Evolutionary conservation across 2,329 filamentous ascomycete species (phyloP).

Genomic region (Raffaelea albimanens): DNA sequence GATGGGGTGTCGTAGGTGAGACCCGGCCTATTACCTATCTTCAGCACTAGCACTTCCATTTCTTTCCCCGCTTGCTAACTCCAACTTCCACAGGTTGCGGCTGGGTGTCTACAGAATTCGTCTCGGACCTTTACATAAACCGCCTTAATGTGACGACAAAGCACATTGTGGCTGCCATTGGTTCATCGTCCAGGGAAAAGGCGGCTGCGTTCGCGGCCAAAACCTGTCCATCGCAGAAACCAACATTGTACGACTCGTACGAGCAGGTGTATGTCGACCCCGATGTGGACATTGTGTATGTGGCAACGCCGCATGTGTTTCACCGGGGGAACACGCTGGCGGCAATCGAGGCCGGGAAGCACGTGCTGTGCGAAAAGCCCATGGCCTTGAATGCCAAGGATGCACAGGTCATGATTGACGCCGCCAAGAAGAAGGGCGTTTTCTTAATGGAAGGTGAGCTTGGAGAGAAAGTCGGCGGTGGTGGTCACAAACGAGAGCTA

Average conservation of each 20-base stretch:
- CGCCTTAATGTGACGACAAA: no score
- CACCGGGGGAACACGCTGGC: conserved; percentile 29
- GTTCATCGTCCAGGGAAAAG: conserved; percentile 24
- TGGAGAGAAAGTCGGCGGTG: neutral
- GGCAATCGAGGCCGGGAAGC: conserved; percentile 51
- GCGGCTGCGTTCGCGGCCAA: conserved; percentile 26
- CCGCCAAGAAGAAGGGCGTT: conserved; percentile 28
- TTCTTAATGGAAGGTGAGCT: conserved; percentile 28
- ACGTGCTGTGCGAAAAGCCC: conserved; percentile 61
- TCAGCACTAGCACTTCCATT: no score
- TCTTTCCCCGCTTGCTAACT: no score
- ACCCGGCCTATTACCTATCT: no score
- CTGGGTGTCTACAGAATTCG: neutral
- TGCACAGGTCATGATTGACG: conserved; percentile 26
- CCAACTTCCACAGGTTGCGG: no score
- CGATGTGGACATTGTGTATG: conserved; percentile 33
- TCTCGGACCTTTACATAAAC: neutral
- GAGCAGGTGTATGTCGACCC: conserved; percentile 28
- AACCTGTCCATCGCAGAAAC: conserved; percentile 7
- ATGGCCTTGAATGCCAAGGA: conserved; percentile 30
- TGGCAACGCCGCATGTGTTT: conserved; percentile 33
- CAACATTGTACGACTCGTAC: conserved; percentile 24
- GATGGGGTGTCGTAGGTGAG: no score
- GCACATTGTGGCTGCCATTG: conserved; percentile 25
- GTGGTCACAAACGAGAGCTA: no score